These are phyloP conservation scores for Penicillium sp. DNA, from an alignment of 2,329 filamentous ascomycete genomes.

Conservation along the genomic window DNA sequence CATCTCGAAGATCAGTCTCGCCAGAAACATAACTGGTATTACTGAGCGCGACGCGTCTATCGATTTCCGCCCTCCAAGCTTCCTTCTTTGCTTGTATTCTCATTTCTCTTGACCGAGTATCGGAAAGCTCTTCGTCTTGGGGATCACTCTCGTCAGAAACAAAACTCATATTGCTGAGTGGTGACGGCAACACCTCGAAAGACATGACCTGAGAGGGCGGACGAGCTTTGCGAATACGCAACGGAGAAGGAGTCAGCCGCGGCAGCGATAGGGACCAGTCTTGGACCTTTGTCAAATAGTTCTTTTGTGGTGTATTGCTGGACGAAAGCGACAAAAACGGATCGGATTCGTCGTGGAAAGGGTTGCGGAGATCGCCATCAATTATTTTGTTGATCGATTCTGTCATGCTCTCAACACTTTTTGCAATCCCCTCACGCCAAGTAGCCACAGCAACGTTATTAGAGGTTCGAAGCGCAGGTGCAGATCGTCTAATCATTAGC, in stretches of 20 bases:
- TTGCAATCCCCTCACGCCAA: background rate
- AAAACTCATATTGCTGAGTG: background rate
- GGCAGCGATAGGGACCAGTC: background rate
- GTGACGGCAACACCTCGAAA: background rate
- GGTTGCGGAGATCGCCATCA: background rate
- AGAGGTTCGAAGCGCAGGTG: background rate
- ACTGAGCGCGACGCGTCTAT: background rate
- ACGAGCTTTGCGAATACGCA: conserved; percentile 14
- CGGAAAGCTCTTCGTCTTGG: background rate
- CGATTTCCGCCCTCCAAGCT: background rate
- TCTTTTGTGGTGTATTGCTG: background rate
- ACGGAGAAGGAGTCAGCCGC: conserved; percentile 10
- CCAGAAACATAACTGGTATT: background rate
- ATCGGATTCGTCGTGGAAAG: conserved; percentile 5
- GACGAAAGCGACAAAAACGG: conserved; percentile 8
- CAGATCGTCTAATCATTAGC: background rate
- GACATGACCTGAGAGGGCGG: background rate
- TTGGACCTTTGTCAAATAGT: background rate
- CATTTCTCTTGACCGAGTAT: background rate
- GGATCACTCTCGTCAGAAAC: background rate
- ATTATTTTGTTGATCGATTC: conserved; percentile 2
- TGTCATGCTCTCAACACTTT: background rate
- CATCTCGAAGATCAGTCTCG: background rate
- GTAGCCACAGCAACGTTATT: background rate
- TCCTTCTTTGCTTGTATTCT: background rate